These are phyloP conservation scores for Rhizopus stolonifer DNA, from an alignment of 371 early-diverging fungal species.

Conservation along the genomic window DNA sequence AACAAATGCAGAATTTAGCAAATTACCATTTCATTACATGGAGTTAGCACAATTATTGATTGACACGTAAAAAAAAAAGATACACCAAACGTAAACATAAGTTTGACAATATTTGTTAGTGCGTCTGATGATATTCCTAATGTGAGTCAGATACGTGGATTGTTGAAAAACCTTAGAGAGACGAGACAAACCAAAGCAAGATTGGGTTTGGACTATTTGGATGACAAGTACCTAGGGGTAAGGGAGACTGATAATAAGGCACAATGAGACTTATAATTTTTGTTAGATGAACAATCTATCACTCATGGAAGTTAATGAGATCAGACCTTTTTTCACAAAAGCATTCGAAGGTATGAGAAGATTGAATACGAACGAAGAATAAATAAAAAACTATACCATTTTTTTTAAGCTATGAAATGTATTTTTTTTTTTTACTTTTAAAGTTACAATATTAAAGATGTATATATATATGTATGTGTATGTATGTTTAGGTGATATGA, in stretches of 20 bases:
- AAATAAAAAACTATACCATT: neutral
- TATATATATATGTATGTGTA: too few species aligned
- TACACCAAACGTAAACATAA: neutral
- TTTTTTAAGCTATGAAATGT: too few species aligned
- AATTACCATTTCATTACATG: constrained; percentile 79
- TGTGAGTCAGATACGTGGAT: constrained; percentile 63
- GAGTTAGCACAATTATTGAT: constrained; percentile 78
- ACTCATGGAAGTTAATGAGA: constrained; percentile 86
- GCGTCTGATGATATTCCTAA: constrained; percentile 82
- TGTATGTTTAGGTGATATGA: too few species aligned
- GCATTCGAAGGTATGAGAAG: constrained; percentile 73
- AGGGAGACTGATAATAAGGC: constrained; percentile 1
- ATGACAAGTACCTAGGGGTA: constrained; percentile 70
- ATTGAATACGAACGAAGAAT: constrained; percentile 26
- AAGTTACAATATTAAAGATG: too few species aligned
- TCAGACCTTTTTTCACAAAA: constrained; percentile 79
- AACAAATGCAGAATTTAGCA: constrained; percentile 62
- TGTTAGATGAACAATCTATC: constrained; percentile 77
- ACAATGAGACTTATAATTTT: neutral
- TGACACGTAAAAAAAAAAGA: constrained; percentile 53
- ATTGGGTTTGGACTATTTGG: constrained; percentile 65
- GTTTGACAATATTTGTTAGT: constrained; percentile 33
- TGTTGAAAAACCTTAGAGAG: constrained; percentile 84
- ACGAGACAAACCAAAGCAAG: constrained; percentile 81
- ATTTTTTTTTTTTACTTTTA: too few species aligned